Evolutionary conservation across 345 rosid species (phyloP).

Genomic region (Populus ilicifolia): DNA sequence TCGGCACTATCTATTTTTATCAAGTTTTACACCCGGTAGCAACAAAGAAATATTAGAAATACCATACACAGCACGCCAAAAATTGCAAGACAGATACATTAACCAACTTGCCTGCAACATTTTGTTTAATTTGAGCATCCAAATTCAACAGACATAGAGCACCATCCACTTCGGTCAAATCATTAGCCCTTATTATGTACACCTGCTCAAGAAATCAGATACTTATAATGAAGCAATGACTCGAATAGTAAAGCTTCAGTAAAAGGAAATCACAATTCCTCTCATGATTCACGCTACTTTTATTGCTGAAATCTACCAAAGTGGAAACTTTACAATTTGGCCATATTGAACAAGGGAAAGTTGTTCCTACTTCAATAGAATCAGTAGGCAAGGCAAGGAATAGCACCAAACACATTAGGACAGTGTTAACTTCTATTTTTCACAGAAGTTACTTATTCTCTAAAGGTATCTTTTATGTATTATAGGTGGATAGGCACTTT

Average conservation of each 20-base stretch:
- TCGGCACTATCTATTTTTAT: constrained; percentile 23
- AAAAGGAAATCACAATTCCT: background rate
- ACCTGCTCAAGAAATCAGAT: constrained; percentile 35
- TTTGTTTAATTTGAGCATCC: constrained; percentile 51
- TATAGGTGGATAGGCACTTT: background rate
- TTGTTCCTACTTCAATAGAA: background rate
- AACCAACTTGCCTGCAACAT: constrained; percentile 46
- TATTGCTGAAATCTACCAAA: background rate
- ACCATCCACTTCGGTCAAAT: constrained; percentile 60
- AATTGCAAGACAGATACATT: constrained; percentile 1
- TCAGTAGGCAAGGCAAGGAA: background rate
- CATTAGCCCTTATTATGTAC: constrained; percentile 54
- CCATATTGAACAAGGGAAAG: background rate
- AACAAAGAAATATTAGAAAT: constrained; percentile 5
- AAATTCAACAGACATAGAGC: constrained; percentile 65
- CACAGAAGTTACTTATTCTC: background rate
- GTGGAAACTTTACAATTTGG: background rate
- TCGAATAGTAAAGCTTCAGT: background rate
- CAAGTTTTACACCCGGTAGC: constrained; percentile 10
- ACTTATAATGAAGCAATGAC: constrained; percentile 2
- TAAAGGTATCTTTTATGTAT: background rate
- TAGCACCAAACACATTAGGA: background rate
- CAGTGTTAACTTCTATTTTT: background rate
- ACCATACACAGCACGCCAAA: constrained; percentile 4
- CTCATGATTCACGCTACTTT: background rate